Conservation (phyloP, 129 eudicot species). For the Pulicaria dysenterica region DNA sequence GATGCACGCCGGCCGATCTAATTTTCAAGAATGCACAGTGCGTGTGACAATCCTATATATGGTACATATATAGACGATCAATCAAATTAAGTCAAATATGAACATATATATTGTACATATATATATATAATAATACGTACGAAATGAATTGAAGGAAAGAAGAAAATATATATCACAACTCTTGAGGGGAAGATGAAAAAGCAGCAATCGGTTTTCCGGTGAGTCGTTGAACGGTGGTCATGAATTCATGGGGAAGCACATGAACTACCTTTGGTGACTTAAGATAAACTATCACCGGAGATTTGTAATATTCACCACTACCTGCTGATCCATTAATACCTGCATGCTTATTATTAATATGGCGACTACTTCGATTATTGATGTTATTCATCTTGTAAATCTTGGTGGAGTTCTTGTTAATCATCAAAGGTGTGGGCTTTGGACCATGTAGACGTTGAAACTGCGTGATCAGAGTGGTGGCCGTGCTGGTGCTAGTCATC, state of each 20-base stretch:
- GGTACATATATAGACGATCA: neutral
- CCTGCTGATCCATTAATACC: too few relatives aligned
- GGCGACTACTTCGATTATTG: neutral
- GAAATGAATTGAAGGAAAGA: neutral
- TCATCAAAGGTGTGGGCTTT: slow-evolving; percentile 30
- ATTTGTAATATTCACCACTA: slow-evolving; percentile 15
- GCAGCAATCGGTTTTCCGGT: slow-evolving; percentile 31
- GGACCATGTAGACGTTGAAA: slow-evolving; percentile 30
- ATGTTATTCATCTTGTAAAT: slow-evolving; percentile 24
- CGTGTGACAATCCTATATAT: neutral
- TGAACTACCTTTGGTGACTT: slow-evolving; percentile 41
- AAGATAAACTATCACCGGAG: slow-evolving; percentile 37
- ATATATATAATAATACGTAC: too few relatives aligned
- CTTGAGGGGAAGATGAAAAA: slow-evolving; percentile 30
- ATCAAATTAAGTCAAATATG: neutral
- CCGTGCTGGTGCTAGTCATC: slow-evolving; percentile 1
- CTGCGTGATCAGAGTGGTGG: neutral
- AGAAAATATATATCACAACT: neutral
- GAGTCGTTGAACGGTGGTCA: slow-evolving; percentile 42
- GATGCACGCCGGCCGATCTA: too few relatives aligned
- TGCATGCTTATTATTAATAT: neutral
- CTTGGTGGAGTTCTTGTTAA: slow-evolving; percentile 35
- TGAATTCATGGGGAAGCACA: slow-evolving; percentile 41
- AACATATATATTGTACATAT: neutral
- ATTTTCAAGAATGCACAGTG: too few relatives aligned